These are phyloP conservation scores for Globisporangium yorkense DNA, from an alignment of 352 stramenopile genomes.

Conservation along the genomic window DNA sequence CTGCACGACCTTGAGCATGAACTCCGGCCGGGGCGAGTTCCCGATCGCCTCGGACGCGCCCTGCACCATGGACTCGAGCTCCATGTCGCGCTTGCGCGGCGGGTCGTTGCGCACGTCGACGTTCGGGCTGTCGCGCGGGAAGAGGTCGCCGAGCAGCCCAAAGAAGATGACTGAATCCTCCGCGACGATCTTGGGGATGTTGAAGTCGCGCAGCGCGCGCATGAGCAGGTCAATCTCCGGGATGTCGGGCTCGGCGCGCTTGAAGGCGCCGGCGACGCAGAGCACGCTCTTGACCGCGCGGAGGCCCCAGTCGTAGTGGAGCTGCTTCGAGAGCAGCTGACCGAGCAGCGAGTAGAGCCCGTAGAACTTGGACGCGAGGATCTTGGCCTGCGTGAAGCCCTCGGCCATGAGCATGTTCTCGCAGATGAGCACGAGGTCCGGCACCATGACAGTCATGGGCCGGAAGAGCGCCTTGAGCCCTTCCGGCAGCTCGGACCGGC, in stretches of 20 bases:
- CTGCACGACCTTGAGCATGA: constrained; percentile 94
- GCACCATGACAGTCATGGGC: constrained; percentile 96
- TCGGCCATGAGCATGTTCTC: constrained; percentile 98
- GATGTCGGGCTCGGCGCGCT: constrained; percentile 91
- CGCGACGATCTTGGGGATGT: constrained; percentile 95
- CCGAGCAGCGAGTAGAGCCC: constrained; percentile 92
- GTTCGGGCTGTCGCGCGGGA: constrained; percentile 84
- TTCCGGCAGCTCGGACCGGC: constrained; percentile 92
- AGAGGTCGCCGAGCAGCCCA: constrained; percentile 92
- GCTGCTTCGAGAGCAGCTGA: constrained; percentile 91
- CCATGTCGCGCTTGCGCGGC: constrained; percentile 88
- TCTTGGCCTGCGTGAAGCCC: constrained; percentile 93
- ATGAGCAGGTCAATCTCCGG: constrained; percentile 93
- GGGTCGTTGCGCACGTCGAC: constrained; percentile 89
- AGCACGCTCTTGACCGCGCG: constrained; percentile 94
- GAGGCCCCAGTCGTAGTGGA: constrained; percentile 95
- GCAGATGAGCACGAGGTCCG: constrained; percentile 94
- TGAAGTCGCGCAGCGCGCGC: constrained; percentile 95
- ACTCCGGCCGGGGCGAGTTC: constrained; percentile 76
- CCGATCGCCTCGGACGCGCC: constrained; percentile 72
- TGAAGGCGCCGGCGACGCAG: constrained; percentile 92
- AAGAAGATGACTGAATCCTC: constrained; percentile 96
- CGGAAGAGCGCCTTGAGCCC: constrained; percentile 94
- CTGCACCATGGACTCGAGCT: constrained; percentile 90
- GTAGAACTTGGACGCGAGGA: constrained; percentile 95